Conservation (phyloP, 2,329 filamentous ascomycete species). For the Penicillium sp. region DNA sequence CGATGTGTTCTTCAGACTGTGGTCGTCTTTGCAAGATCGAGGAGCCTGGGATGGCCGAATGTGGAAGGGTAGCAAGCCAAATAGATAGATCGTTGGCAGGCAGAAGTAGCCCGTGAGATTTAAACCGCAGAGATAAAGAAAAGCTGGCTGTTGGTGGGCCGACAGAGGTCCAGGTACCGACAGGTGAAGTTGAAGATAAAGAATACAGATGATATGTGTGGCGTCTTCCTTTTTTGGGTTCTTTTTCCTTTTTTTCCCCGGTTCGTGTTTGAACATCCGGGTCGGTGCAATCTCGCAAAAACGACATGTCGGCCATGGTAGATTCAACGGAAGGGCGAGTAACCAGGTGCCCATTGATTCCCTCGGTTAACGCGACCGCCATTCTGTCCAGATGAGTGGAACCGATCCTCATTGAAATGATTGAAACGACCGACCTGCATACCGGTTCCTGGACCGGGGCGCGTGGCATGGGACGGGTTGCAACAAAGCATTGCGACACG, state of each 20-base stretch:
- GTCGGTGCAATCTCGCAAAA: not conserved
- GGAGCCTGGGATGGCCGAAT: conserved; percentile 2
- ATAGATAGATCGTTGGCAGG: conserved; percentile 18
- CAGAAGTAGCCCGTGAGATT: conserved; percentile 10
- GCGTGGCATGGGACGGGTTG: conserved; percentile 83
- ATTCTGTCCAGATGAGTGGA: conserved; percentile 37
- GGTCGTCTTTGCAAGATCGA: conserved; percentile 6
- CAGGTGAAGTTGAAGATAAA: not conserved
- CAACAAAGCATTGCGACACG: conserved; percentile 98
- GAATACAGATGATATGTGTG: not conserved
- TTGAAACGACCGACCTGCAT: conserved; percentile 57
- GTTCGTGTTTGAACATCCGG: not conserved
- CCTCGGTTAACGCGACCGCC: conserved; percentile 34
- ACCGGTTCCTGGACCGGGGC: conserved; percentile 76
- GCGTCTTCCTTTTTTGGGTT: not conserved
- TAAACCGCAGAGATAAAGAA: conserved; percentile 6
- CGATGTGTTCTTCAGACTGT: conserved; percentile 5
- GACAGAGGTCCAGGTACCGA: not conserved
- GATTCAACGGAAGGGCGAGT: conserved; percentile 36
- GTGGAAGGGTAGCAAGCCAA: conserved; percentile 13
- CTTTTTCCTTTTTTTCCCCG: not conserved
- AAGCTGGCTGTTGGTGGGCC: not conserved
- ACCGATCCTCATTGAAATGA: conserved; percentile 46
- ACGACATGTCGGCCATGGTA: not conserved
- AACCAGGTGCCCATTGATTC: conserved; percentile 36